A percentile compares a stretch with the other conserved stretches of the same genome.
These are phyloP conservation scores for Mortierella sp. DNA, from an alignment of 371 early-diverging fungal species.

Conservation along the genomic window DNA sequence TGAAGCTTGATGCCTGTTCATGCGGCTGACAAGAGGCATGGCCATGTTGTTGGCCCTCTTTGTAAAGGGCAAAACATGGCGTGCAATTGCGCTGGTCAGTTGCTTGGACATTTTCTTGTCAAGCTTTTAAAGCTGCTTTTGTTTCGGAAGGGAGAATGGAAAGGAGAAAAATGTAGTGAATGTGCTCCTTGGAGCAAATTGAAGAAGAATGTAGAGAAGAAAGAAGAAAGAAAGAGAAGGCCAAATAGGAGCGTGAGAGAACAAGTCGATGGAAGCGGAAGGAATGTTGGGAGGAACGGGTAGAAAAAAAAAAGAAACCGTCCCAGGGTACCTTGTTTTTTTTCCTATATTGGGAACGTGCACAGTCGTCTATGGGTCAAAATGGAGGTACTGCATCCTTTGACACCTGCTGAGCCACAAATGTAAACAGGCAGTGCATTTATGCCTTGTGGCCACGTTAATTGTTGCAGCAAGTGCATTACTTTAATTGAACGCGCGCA, in stretches of 20 bases:
- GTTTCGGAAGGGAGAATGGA: background rate
- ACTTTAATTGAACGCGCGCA: too few relatives aligned
- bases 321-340: background rate
- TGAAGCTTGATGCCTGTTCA: conserved; percentile 57
- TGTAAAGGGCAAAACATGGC: conserved; percentile 54
- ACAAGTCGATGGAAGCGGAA: conserved; percentile 7
- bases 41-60: conserved; percentile 40
- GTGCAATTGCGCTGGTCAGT: conserved; percentile 39
- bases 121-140: background rate
- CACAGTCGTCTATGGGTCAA: too few relatives aligned
- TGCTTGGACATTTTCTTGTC: conserved; percentile 47
- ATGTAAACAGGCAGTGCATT: conserved; percentile 19
- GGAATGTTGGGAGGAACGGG: background rate
- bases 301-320: background rate
- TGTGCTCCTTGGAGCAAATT: background rate
- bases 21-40: conserved; percentile 43
- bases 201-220: background rate
- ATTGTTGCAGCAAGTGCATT: too few relatives aligned
- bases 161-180: background rate
- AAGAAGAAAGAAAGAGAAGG: background rate
- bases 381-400: too few relatives aligned
- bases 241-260: background rate
- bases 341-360: background rate
- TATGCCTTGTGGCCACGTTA: too few relatives aligned
- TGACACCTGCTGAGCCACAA: conserved; percentile 31